Percentiles rank a stretch among this genome's conserved stretches.
These are phyloP conservation scores for Favolaschia claudopus DNA, from an alignment of 768 basidiomycete species.

Conservation along the genomic window DNA sequence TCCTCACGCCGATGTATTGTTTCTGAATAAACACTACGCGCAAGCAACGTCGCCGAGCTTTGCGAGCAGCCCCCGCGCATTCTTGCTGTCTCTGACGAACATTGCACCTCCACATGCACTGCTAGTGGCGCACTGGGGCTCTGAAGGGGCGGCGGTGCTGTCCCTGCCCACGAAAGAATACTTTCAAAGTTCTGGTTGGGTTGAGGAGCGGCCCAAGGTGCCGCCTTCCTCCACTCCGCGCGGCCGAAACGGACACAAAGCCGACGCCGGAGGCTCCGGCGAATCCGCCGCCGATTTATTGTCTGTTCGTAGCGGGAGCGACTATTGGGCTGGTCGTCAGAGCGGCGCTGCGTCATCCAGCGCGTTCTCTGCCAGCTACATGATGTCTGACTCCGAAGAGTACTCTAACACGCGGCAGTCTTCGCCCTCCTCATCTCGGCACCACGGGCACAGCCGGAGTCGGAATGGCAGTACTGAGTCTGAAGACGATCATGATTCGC, in stretches of 20 bases:
- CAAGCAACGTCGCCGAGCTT: conserved; percentile 66
- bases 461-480: conserved; percentile 44
- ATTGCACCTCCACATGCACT: conserved; percentile 77
- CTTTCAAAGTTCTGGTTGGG: conserved; percentile 86
- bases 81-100: conserved; percentile 75
- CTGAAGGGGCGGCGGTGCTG: conserved; percentile 80
- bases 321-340: conserved; percentile 74
- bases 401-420: conserved; percentile 37
- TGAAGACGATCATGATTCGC: conserved; percentile 65
- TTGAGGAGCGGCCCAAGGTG: conserved; percentile 50
- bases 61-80: conserved; percentile 73
- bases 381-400: conserved; percentile 29
- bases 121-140: conserved; percentile 83
- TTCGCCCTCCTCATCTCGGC: conserved; percentile 31
- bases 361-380: conserved; percentile 54
- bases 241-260: conserved; percentile 11
- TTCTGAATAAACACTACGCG: conserved; percentile 77
- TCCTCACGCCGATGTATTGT: conserved; percentile 84
- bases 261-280: conserved; percentile 25
- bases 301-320: conserved; percentile 73
- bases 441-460: conserved; percentile 36
- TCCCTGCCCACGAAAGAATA: conserved; percentile 86
- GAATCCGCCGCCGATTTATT: conserved; percentile 41
- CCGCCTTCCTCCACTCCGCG: conserved; percentile 34
- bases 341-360: conserved; percentile 64